Conservation (phyloP, 305 asterid genomes). For the Solanum hybrid region DNA sequence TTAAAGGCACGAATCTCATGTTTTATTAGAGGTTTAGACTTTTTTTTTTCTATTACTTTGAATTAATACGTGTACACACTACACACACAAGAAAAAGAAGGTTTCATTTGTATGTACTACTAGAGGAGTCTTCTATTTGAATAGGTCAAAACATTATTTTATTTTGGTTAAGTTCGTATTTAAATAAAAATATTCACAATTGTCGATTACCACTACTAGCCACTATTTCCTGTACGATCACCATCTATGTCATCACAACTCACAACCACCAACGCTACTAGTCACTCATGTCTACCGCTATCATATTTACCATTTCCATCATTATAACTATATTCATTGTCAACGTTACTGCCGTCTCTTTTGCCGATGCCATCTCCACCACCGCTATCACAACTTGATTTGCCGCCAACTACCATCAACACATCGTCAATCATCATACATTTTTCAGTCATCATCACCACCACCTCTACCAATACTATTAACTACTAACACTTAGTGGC, state of each 20-base stretch:
- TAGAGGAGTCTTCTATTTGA: neutral
- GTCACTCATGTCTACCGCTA: neutral
- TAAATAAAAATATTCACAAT: neutral
- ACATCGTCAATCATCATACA: neutral
- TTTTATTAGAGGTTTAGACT: neutral
- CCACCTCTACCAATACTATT: neutral
- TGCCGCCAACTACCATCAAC: neutral
- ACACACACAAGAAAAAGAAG: neutral
- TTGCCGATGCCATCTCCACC: neutral
- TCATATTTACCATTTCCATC: neutral
- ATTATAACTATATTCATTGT: neutral
- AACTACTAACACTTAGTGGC: neutral
- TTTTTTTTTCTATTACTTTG: neutral
- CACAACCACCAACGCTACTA: neutral
- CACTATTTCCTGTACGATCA: neutral
- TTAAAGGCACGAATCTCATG: neutral
- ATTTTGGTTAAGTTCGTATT: neutral
- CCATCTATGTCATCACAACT: neutral
- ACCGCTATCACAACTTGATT: neutral
- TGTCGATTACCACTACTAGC: neutral
- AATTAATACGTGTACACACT: neutral
- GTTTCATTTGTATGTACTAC: neutral
- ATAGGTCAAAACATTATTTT: neutral
- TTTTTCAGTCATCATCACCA: neutral
- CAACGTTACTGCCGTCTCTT: neutral